A percentile compares a stretch with the other conserved stretches of the same genome.
Conservation (phyloP, 495 filamentous ascomycete genomes). For the Mytilinidion resinicola region DNA sequence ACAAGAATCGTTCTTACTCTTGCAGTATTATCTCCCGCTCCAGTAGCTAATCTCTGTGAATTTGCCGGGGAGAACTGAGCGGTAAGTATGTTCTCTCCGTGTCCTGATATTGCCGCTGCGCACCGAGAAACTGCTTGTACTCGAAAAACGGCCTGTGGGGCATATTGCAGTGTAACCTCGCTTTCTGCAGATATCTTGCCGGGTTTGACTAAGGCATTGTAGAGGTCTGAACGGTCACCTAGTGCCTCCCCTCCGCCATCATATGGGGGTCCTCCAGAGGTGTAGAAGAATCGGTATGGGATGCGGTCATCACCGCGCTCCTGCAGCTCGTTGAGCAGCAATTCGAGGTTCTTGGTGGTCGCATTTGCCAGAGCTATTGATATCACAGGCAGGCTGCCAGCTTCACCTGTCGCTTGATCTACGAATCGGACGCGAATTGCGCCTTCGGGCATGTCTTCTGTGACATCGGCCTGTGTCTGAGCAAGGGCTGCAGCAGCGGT, state of each 20-base stretch:
- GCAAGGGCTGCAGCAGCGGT: conserved; percentile 66
- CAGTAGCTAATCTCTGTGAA: conserved; percentile 77
- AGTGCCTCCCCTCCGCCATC: conserved; percentile 19
- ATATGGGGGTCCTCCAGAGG: conserved; percentile 3
- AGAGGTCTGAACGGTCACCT: conserved; percentile 54
- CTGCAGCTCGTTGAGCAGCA: conserved; percentile 83
- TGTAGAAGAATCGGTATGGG: conserved; percentile 72
- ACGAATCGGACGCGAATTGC: conserved; percentile 80
- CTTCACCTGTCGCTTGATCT: conserved; percentile 70
- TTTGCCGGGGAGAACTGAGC: conserved; percentile 80
- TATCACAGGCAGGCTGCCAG: conserved; percentile 58
- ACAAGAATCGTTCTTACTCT: conserved; percentile 31
- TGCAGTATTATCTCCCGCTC: conserved; percentile 86
- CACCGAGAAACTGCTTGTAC: conserved; percentile 89
- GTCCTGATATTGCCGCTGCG: conserved; percentile 79
- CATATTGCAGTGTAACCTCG: conserved; percentile 69
- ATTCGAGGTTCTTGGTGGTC: conserved; percentile 80
- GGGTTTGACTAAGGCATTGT: conserved; percentile 60
- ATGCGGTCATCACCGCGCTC: conserved; percentile 71
- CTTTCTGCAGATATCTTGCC: conserved; percentile 65
- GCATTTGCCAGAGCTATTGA: conserved; percentile 81
- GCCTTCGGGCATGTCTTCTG: conserved; percentile 56
- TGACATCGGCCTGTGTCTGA: conserved; percentile 67
- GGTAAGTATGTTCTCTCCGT: conserved; percentile 86
- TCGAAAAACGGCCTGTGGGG: conserved; percentile 89